Evolutionary conservation across 2,329 filamentous ascomycete species (phyloP).

Genomic region (Scortechinia acanthostroma): DNA sequence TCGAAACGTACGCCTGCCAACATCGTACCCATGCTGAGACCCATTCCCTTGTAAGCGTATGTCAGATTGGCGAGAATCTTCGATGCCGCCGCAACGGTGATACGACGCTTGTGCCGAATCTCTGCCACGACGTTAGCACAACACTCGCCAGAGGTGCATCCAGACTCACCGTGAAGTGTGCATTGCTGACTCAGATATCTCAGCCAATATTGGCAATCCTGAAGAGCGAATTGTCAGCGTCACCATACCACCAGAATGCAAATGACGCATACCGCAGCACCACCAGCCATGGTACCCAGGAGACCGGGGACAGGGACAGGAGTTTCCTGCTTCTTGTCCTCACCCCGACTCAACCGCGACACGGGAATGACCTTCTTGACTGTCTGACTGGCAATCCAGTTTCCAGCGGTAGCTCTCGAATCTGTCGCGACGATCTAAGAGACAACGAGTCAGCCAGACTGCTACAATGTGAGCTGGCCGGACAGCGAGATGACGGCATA

Average conservation of each 20-base stretch:
- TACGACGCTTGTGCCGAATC: constrained; percentile 96
- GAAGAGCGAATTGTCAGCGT: background rate
- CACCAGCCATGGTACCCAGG: constrained; percentile 95
- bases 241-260: background rate
- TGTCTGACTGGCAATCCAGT: constrained; percentile 99
- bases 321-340: constrained; percentile 33
- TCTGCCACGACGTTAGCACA: constrained; percentile 22
- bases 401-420: constrained; percentile 90
- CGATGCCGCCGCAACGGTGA: constrained; percentile 90
- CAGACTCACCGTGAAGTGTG: constrained; percentile 72
- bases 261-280: constrained; percentile 54
- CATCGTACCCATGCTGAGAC: constrained; percentile 98
- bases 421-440: constrained; percentile 82
- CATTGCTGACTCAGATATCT: constrained; percentile 98
- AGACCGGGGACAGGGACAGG: constrained; percentile 96
- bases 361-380: constrained; percentile 90
- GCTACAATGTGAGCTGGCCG: background rate
- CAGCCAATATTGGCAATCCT: constrained; percentile 98
- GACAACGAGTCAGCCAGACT: background rate
- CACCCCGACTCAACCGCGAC: background rate
- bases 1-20: constrained; percentile 66
- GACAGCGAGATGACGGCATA: background rate
- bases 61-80: constrained; percentile 98
- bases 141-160: background rate
- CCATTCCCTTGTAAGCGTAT: constrained; percentile 98